phyloP scores from a whole-genome alignment of 371 early-diverging fungal genomes.

The Rhizomucor pusillus region DNA sequence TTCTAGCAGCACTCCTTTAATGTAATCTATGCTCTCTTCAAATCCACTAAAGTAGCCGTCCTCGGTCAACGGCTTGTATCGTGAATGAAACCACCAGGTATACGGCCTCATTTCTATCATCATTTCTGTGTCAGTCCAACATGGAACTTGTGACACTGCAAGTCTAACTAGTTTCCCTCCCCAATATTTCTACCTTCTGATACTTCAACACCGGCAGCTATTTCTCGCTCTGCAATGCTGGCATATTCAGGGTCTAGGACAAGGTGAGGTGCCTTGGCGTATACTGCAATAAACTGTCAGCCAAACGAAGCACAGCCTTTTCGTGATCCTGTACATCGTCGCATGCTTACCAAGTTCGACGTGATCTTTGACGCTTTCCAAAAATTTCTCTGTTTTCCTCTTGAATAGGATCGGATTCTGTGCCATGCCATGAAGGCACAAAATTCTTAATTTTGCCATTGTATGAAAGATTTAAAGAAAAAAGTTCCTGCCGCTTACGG shows the following conservation, averaged over 20 bases:
- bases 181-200: conserved; percentile 37
- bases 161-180: too few relatives aligned
- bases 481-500: too few relatives aligned
- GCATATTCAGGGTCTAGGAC: conserved; percentile 50
- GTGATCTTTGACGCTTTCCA: conserved; percentile 53
- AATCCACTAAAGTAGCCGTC: conserved; percentile 53
- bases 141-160: too few relatives aligned
- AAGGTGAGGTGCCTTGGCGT: conserved; percentile 61
- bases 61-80: conserved; percentile 7
- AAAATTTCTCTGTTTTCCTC: conserved; percentile 63
- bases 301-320: neutral
- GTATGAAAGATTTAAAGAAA: too few relatives aligned
- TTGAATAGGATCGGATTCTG: conserved; percentile 69
- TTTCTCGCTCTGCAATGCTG: conserved; percentile 48
- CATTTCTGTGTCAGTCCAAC: conserved; percentile 45
- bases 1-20: conserved; percentile 47
- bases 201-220: conserved; percentile 39
- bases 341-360: conserved; percentile 54
- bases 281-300: conserved; percentile 34
- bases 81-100: conserved; percentile 60
- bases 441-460: conserved; percentile 40
- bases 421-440: conserved; percentile 76
- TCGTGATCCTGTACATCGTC: neutral
- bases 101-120: conserved; percentile 43
- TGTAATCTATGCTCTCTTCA: conserved; percentile 48